Evolutionary conservation across 371 early-diverging fungal genomes (phyloP).

Genomic region (Dinochytrium kinnereticum): DNA sequence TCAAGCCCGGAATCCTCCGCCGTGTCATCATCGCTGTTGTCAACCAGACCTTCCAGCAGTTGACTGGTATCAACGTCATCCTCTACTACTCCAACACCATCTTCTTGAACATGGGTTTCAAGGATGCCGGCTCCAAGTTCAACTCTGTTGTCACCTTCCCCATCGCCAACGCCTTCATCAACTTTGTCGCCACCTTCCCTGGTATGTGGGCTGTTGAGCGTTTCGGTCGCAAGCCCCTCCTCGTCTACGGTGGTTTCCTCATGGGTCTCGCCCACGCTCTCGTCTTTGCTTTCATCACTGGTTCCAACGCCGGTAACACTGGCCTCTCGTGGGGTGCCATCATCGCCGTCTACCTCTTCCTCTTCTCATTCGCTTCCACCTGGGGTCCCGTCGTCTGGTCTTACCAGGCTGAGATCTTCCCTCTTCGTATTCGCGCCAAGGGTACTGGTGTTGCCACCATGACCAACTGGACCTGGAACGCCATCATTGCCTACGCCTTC

Average conservation of each 20-base stretch:
- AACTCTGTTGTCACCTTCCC: conserved; percentile 38
- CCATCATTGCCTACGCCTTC: conserved; percentile 38
- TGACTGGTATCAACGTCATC: conserved; percentile 71
- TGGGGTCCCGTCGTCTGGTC: conserved; percentile 96
- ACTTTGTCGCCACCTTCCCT: conserved; percentile 53
- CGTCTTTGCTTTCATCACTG: conserved; percentile 45
- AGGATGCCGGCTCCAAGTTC: no score
- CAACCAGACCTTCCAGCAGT: conserved; percentile 74
- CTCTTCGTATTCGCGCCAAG: conserved; percentile 65
- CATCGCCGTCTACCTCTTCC: conserved; percentile 38
- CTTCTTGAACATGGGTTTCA: conserved; percentile 52
- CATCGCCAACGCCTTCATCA: conserved; percentile 46
- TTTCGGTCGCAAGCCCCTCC: conserved; percentile 47
- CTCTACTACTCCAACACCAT: conserved; percentile 66
- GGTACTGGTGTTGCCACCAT: conserved; percentile 85
- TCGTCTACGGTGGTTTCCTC: conserved; percentile 46
- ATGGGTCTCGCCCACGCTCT: conserved; percentile 44
- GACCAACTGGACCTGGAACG: conserved; percentile 86
- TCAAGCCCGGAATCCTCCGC: conserved; percentile 55
- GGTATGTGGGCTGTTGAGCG: conserved; percentile 56
- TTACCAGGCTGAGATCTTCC: conserved; percentile 83
- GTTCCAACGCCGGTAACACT: conserved; percentile 16
- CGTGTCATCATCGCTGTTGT: conserved; percentile 63
- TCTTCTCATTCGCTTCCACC: conserved; percentile 72
- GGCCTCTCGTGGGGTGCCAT: conserved; percentile 38